Conservation (phyloP, 495 filamentous ascomycete genomes). For the Physcia stellaris region DNA sequence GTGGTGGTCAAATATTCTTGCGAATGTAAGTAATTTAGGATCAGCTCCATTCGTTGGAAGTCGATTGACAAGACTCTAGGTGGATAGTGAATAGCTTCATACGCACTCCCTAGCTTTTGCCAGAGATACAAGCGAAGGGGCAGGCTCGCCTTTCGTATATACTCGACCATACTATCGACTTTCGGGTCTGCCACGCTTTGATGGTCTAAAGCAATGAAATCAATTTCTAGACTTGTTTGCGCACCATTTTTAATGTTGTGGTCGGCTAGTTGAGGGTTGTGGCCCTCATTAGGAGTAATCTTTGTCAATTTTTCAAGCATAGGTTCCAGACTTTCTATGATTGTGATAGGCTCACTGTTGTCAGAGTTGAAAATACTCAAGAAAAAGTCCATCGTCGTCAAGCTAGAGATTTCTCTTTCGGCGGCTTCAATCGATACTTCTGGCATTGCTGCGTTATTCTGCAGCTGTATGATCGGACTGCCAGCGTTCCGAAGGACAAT, state of each 20-base stretch:
- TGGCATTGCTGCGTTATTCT: constrained; percentile 80
- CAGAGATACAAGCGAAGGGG: constrained; percentile 75
- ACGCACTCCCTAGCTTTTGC: constrained; percentile 76
- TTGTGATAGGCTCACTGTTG: constrained; percentile 54
- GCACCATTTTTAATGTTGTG: neutral
- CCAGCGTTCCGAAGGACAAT: constrained; percentile 26
- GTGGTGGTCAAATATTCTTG: constrained; percentile 45
- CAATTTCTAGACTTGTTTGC: neutral
- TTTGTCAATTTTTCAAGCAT: constrained; percentile 64
- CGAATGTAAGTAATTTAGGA: constrained; percentile 58
- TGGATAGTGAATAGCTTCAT: constrained; percentile 64
- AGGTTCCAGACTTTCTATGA: constrained; percentile 88
- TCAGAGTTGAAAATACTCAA: constrained; percentile 59
- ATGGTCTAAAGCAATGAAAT: neutral
- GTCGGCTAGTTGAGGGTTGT: neutral
- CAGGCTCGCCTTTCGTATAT: constrained; percentile 65
- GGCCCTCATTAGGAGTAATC: neutral
- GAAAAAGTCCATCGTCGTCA: constrained; percentile 96
- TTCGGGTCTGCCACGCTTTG: constrained; percentile 20
- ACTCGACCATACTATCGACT: constrained; percentile 64
- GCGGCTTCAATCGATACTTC: constrained; percentile 70
- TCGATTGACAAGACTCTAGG: constrained; percentile 80
- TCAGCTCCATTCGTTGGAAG: constrained; percentile 67
- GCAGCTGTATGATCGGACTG: constrained; percentile 44
- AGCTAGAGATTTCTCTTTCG: constrained; percentile 76